Percentiles rank a stretch among this genome's conserved stretches.
phyloP scores from a whole-genome alignment of 192 early-diverging fungal species.

The Coemansia sp. region DNA sequence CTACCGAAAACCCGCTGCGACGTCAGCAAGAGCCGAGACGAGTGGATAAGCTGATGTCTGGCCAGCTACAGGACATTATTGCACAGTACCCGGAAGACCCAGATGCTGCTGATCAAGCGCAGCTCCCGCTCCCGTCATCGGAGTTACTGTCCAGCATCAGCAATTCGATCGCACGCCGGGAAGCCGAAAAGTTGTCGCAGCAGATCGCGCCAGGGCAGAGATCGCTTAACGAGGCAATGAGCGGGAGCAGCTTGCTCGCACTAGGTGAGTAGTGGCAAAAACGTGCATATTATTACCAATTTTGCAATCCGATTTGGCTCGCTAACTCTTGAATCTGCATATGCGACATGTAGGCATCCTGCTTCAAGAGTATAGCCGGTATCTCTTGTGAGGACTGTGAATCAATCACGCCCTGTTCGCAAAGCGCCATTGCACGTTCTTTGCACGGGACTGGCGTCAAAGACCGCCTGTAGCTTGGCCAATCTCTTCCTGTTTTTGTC shows the following conservation, averaged over 20 bases:
- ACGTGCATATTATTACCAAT: neutral
- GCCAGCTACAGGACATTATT: slow-evolving; percentile 13
- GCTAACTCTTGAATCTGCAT: slow-evolving; percentile 8
- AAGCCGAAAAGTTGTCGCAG: slow-evolving; percentile 10
- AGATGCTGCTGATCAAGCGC: neutral
- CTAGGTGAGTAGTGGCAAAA: slow-evolving; percentile 5
- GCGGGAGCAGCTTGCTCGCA: slow-evolving; percentile 50
- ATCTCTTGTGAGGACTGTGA: slow-evolving; percentile 21
- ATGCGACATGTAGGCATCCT: slow-evolving; percentile 30
- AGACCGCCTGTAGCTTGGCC: neutral
- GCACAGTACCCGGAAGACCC: slow-evolving; percentile 10
- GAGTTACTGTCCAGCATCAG: slow-evolving; percentile 46
- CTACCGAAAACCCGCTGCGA: slow-evolving; percentile 24
- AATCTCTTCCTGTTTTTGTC: neutral
- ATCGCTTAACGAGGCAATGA: slow-evolving; percentile 31
- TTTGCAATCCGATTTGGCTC: neutral
- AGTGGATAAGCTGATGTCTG: neutral
- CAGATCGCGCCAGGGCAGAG: neutral
- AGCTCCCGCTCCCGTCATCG: slow-evolving; percentile 46
- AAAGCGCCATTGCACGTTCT: neutral
- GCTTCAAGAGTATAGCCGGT: slow-evolving; percentile 45
- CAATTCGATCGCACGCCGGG: slow-evolving; percentile 21
- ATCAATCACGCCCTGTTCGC: neutral
- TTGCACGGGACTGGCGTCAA: neutral
- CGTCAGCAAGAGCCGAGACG: neutral